Evolutionary conservation across 2,329 filamentous ascomycete species (phyloP), one percentile per base, ranked within the genome.

Genomic region (Plenodomus tracheiphilus): DNA sequence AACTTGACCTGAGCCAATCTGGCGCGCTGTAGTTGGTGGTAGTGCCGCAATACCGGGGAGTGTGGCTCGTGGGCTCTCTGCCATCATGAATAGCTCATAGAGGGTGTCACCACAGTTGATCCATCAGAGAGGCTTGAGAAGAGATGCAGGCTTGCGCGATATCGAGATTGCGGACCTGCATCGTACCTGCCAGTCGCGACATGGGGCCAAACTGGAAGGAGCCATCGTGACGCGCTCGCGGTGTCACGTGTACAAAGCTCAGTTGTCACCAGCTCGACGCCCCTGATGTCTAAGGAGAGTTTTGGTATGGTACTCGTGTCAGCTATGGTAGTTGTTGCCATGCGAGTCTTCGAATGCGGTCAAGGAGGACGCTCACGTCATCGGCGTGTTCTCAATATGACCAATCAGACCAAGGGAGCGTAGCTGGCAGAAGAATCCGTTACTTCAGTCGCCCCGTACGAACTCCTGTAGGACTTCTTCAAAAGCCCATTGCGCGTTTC

Each of bases 1-100:
- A 39, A 80, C 77, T 57, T 85, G 77, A 2, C 82, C 77, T 7
- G 87, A 84, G 30, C 84, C 81, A 6, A 92, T 75, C 10, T 82
- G 78, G 39, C 79, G 79, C 18, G 80, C 74, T 13, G 75, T 75
- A 4, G 68, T 61, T 36, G 70, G 64, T 22, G 75, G 71, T 13
- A 79, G 72, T 46, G 71, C 71, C 39, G 72, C 61, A 49, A 79
- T 78, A 39, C 59, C 40, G 28, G 53, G 55, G 36, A 53, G 36
- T 2, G 47, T 4, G 11, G 35, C 16, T 37, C 45, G 32, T 10
- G 46, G n/a, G 3, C 25, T 22, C 8, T 50, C 51, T 5, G 46
- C 41, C 64, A 67, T 65, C 16, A 35, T 18, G 40, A n/a, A 39
- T 10, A 15, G 2, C 13, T 28, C 10, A 18, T 19, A 11, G 25